phyloP scores from a whole-genome alignment of 805 yeast genomes.

The Hanseniaspora singularis region DNA sequence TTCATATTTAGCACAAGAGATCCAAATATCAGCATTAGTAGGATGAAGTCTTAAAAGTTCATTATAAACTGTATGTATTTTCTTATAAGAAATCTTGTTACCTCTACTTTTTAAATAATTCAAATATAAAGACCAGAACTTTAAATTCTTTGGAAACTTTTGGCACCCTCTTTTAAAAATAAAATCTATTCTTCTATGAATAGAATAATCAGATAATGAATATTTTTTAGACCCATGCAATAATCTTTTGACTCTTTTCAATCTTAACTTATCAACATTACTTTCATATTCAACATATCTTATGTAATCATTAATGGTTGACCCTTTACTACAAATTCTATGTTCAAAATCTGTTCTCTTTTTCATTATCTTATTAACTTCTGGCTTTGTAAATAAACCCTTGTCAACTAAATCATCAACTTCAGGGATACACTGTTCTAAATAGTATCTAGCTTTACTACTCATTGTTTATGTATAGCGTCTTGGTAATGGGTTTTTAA shows the following conservation, averaged over 20 bases:
- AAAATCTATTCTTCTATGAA: conserved; percentile 65
- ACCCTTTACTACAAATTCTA: conserved; percentile 70
- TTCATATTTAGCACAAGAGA: conserved; percentile 88
- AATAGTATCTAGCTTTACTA: conserved; percentile 43
- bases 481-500: neutral
- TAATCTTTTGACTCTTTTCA: conserved; percentile 55
- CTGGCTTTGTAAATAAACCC: conserved; percentile 71
- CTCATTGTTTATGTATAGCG: conserved; percentile 14
- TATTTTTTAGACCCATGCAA: conserved; percentile 45
- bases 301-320: conserved; percentile 63
- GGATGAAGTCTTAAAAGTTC: conserved; percentile 78
- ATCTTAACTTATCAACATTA: conserved; percentile 65
- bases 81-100: conserved; percentile 50
- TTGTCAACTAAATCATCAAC: conserved; percentile 73
- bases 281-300: conserved; percentile 70
- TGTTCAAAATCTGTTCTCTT: conserved; percentile 94
- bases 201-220: conserved; percentile 77
- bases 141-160: conserved; percentile 64
- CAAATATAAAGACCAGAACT: conserved; percentile 68
- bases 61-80: conserved; percentile 64
- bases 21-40: conserved; percentile 81
- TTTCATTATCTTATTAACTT: conserved; percentile 75
- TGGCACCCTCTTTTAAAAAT: conserved; percentile 73
- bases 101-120: conserved; percentile 47
- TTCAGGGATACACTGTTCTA: conserved; percentile 76